Evolutionary conservation across 139 green algal genomes (phyloP), one percentile per base, ranked within the genome.

Genomic region (Asterochloris erici): DNA sequence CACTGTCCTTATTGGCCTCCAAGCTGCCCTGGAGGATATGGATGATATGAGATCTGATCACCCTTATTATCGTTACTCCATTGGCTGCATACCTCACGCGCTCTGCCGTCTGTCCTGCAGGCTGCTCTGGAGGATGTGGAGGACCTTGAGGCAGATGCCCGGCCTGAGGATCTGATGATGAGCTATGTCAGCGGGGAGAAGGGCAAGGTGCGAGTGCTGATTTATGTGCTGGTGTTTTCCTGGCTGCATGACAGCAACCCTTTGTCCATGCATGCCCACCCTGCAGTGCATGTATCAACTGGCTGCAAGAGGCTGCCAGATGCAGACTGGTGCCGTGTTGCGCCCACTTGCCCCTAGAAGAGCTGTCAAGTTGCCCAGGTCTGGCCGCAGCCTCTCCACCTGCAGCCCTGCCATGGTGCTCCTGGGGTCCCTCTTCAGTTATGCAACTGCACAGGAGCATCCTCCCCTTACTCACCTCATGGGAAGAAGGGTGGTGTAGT

Each of bases 161-260:
- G 89, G n/a, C 97, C 97, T 0, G 97, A 99, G 91, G 95, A 99
- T 82, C 90, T 99, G 69, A 98, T 99, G 94, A 89, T 99, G 19
- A 95, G 88, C 83, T 99, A 98, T 82, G 96, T 99, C 75, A 95
- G 87, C 73, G 95, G 88, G 0, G 97, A 99, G 79, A 98, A 98
- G 86, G 91, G 88, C 90, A 96, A 97, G 90, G 92, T 94, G 86
- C 61, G 64, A 11, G 9, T 62, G 14, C 63, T 23, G 63, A 54
- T 54, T 2, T 6, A 54, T 54, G 38, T 54, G 38, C 6, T 54
- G 12, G n/a, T 19, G 73, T 19, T 74, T 24, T 14, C 68, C n/a
- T 14, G 0, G n/a, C 68, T 29, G 14, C 0, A n/a, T 74, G 12
- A 17, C 68, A 0, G n/a, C 68, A 6, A 14, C 23, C 14, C 12